Evolutionary conservation across 805 yeast species (phyloP).

Genomic region (Metschnikowia hibisci): DNA sequence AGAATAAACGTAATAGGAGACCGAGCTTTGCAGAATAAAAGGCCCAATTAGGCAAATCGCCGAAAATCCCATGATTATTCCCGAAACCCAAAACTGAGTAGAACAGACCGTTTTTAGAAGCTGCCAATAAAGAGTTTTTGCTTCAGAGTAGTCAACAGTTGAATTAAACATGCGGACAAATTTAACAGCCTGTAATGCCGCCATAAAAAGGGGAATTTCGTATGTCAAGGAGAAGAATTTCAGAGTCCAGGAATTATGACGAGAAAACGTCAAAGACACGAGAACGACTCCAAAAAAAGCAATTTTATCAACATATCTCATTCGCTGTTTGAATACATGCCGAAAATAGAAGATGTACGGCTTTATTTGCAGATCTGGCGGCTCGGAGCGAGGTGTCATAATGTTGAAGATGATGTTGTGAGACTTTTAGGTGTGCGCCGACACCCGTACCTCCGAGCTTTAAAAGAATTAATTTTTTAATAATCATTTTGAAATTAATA

Average conservation of each 20-base stretch:
- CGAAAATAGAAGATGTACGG: slow-evolving; percentile 25
- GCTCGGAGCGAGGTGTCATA: slow-evolving; percentile 7
- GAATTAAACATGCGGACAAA: slow-evolving; percentile 22
- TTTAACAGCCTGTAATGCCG: slow-evolving; percentile 27
- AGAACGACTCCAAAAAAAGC: slow-evolving; percentile 25
- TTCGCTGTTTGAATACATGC: slow-evolving; percentile 31
- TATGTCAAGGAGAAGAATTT: slow-evolving; percentile 23
- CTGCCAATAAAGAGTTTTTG: slow-evolving; percentile 34
- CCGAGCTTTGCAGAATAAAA: slow-evolving; percentile 22
- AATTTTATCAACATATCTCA: slow-evolving; percentile 34
- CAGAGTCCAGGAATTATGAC: slow-evolving; percentile 29
- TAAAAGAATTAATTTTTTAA: too few species aligned
- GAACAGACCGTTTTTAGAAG: slow-evolving; percentile 7
- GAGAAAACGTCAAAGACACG: slow-evolving; percentile 21
- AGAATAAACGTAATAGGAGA: slow-evolving; percentile 30
- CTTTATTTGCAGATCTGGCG: slow-evolving; percentile 5
- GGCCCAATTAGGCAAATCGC: slow-evolving; percentile 22
- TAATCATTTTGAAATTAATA: too few species aligned
- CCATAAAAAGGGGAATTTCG: slow-evolving; percentile 30
- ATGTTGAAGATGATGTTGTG: background rate
- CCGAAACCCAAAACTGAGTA: slow-evolving; percentile 2
- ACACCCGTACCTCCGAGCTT: background rate
- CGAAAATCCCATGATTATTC: slow-evolving; percentile 16
- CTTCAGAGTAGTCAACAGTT: slow-evolving; percentile 29
- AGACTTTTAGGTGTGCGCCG: background rate